Percentiles rank a stretch among this genome's conserved stretches.
Conservation (phyloP, 371 early-diverging fungal genomes). For the Lichtheimia corymbifera region DNA sequence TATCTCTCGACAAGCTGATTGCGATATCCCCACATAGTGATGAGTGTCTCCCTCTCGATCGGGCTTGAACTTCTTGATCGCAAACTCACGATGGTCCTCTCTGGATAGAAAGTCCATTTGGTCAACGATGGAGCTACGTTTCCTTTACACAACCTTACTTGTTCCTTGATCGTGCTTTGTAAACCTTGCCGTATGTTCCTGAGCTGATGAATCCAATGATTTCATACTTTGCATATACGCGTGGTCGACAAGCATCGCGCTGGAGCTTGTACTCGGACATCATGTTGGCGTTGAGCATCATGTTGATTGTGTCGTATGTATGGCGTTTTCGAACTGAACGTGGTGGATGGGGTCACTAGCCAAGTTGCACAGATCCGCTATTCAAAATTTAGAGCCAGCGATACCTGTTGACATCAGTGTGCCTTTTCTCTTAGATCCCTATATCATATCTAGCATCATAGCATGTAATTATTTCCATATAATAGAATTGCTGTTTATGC, state of each 20-base stretch:
- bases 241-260: slow-evolving; percentile 63
- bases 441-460: too few relatives aligned
- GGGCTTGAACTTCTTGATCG: slow-evolving; percentile 95
- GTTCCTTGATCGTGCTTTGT: slow-evolving; percentile 79
- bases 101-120: slow-evolving; percentile 24
- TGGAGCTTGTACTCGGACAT: slow-evolving; percentile 64
- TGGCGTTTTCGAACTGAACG: not conserved
- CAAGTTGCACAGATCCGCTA: too few relatives aligned
- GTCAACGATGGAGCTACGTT: not conserved
- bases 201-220: slow-evolving; percentile 89
- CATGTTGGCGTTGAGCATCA: slow-evolving; percentile 4
- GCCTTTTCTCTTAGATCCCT: too few relatives aligned
- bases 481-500: too few relatives aligned
- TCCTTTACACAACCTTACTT: slow-evolving; percentile 36
- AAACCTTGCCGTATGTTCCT: slow-evolving; percentile 94
- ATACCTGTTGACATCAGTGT: too few relatives aligned
- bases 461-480: too few relatives aligned
- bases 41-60: slow-evolving; percentile 89
- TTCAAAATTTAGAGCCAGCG: too few relatives aligned
- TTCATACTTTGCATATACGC: slow-evolving; percentile 77
- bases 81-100: slow-evolving; percentile 66
- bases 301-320: not conserved
- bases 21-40: slow-evolving; percentile 85
- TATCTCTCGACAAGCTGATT: slow-evolving; percentile 93
- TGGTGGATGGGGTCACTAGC: too few relatives aligned